Conservation (phyloP, 805 yeast species). For the Ogataea nitratoaversa region DNA sequence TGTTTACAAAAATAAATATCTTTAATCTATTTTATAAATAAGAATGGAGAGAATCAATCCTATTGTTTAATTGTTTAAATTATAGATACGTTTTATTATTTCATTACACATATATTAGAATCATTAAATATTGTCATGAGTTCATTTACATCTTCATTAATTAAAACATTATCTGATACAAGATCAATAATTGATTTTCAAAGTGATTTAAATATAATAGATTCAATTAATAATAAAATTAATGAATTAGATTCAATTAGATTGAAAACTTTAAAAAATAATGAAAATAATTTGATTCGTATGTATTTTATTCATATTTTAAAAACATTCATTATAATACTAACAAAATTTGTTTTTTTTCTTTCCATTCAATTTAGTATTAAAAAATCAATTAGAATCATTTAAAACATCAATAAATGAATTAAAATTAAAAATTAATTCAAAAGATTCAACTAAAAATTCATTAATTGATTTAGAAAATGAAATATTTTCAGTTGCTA, state of each 20-base stretch:
- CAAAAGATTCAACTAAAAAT: conserved; percentile 25
- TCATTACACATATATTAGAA: neutral
- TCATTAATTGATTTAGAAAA: conserved; percentile 37
- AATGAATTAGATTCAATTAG: conserved; percentile 6
- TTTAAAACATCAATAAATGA: conserved; percentile 18
- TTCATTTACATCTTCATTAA: conserved; percentile 2
- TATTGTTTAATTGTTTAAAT: neutral
- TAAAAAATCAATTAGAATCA: conserved; percentile 15
- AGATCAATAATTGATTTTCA: conserved; percentile 39
- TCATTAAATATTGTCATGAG: neutral
- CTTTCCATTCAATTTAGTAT: conserved; percentile 7
- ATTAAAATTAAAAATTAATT: conserved; percentile 26
- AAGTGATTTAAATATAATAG: conserved; percentile 44
- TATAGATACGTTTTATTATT: neutral
- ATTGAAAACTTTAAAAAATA: neutral
- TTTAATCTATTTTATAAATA: too few relatives aligned
- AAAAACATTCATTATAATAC: neutral
- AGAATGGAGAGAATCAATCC: too few relatives aligned
- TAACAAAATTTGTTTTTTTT: too few relatives aligned
- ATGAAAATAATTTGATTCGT: conserved; percentile 17
- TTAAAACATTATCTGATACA: conserved; percentile 13
- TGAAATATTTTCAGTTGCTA: conserved; percentile 47
- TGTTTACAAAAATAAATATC: too few relatives aligned
- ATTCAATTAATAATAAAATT: conserved; percentile 23
- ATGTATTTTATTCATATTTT: neutral